A percentile compares a stretch with the other conserved stretches of the same genome.
Conservation (phyloP, 106 monocot genomes). For the Dioscorea zingiberensis region DNA sequence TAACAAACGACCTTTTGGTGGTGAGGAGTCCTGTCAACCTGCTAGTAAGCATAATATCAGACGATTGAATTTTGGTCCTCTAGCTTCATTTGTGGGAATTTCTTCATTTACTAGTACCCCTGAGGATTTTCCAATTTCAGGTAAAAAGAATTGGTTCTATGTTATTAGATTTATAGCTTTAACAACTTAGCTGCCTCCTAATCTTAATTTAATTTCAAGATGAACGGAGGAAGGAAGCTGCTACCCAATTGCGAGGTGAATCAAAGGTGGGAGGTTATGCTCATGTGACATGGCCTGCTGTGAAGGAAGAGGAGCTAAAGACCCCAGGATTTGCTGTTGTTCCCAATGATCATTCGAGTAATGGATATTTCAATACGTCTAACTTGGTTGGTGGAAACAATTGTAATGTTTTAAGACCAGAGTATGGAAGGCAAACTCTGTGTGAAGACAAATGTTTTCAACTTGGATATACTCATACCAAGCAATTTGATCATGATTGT, state of each 20-base stretch:
- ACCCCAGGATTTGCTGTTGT: background rate
- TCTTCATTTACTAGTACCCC: background rate
- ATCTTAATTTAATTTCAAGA: conserved; percentile 10
- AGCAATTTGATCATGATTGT: conserved; percentile 10
- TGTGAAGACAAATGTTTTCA: conserved; percentile 11
- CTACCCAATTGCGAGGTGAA: conserved; percentile 3
- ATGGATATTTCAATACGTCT: background rate
- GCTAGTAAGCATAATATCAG: conserved; percentile 7
- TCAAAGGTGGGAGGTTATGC: background rate
- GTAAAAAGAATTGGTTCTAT: conserved; percentile 1
- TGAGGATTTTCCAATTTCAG: conserved; percentile 1
- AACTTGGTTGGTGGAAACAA: background rate
- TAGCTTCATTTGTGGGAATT: conserved; percentile 7
- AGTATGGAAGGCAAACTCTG: conserved; percentile 16
- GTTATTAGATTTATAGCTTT: background rate
- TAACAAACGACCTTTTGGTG: conserved; percentile 20
- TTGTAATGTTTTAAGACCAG: conserved; percentile 2
- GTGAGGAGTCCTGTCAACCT: conserved; percentile 9
- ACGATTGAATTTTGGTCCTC: conserved; percentile 4
- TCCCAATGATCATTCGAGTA: background rate
- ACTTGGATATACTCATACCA: conserved; percentile 10
- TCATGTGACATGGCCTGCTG: background rate
- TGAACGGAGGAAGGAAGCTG: conserved; percentile 1
- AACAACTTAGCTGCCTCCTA: background rate
- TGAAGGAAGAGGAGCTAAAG: background rate